Conservation (phyloP, 306 rosid species). For the Vigna hirtella region DNA sequence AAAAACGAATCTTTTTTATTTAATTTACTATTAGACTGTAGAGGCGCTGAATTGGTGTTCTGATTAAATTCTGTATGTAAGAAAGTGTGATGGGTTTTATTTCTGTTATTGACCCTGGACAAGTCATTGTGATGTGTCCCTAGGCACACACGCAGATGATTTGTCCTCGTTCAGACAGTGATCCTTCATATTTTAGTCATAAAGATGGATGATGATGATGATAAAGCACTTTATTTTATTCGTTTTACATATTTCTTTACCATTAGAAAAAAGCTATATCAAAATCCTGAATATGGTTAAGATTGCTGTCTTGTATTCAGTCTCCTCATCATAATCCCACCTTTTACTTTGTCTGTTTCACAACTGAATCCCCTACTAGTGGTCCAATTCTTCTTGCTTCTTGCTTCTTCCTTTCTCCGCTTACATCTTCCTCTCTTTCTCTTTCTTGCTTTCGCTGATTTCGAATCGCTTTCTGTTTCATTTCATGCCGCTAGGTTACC, state of each 20-base stretch:
- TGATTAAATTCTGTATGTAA: no score
- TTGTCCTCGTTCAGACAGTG: constrained; percentile 58
- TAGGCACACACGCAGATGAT: constrained; percentile 25
- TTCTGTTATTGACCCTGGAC: background rate
- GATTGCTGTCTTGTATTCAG: constrained; percentile 41
- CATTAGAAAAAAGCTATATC: background rate
- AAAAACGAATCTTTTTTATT: no score
- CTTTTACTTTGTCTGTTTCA: constrained; percentile 74
- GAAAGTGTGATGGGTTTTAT: background rate
- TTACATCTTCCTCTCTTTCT: constrained; percentile 21
- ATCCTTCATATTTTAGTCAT: constrained; percentile 44
- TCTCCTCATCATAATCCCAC: constrained; percentile 53
- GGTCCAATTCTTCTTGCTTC: constrained; percentile 38
- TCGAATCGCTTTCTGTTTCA: constrained; percentile 39
- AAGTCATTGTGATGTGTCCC: background rate
- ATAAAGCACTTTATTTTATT: constrained; percentile 41
- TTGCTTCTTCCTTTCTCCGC: constrained; percentile 40
- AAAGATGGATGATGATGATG: constrained; percentile 5
- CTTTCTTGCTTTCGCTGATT: constrained; percentile 39
- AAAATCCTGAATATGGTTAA: constrained; percentile 1
- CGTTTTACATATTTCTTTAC: background rate
- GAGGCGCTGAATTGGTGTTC: no score
- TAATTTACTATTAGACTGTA: no score
- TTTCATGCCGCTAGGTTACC: constrained; percentile 34
- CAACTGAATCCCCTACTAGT: constrained; percentile 56